Base-by-base conservation (phyloP, 805 yeast genomes). In the Kockiozyma suomiensis region DNA sequence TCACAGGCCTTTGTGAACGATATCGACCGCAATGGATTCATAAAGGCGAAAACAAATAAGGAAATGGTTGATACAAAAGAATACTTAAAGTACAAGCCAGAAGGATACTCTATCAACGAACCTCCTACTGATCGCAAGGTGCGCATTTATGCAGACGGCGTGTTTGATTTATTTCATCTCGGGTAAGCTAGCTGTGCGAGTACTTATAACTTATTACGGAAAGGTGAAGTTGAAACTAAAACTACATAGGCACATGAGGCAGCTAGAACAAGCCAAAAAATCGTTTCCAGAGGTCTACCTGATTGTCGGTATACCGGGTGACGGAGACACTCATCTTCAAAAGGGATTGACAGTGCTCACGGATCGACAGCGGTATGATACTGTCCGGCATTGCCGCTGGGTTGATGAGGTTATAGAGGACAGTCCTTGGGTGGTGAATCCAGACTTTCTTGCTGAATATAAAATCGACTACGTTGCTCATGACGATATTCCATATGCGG, bases 61-160 rank as follows among this genome's bases (percentile, higher is more conserved):
- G 66, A 62, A 32, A 59, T 62, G 60, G 46, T 35, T n/a, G 49
- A 47, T n/a, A 26, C 65, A 13, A 55, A 62, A 19, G 61, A 59
- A 37, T 62, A 62, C 28, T 38, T 62, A 26, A 62, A 53, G 40
- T 62, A 62, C 43, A 51, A 50, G 47, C 66, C 66, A 1, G 51
- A 21, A 3, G 65, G 65, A 19, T 56, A 30, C 38, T 33, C 32
- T 10, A 82, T 94, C 74, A 90, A 90, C 67, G 68, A 85, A 26
- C 99, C 99, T 1, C 96, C 97, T 1, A 77, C 72, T 3, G 94
- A 87, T 70, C 81, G 97, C 60, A 92, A 97, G 0, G 84, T 94
- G 30, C 81, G 99, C 61, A 84, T 94, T n/a, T 94, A 94, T 73
- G 99, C 99, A 4, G 99, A 94, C 75, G 99, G 99, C 54, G 97